Conservation (phyloP, 495 filamentous ascomycete genomes). For the Glarea lozoyensis region DNA sequence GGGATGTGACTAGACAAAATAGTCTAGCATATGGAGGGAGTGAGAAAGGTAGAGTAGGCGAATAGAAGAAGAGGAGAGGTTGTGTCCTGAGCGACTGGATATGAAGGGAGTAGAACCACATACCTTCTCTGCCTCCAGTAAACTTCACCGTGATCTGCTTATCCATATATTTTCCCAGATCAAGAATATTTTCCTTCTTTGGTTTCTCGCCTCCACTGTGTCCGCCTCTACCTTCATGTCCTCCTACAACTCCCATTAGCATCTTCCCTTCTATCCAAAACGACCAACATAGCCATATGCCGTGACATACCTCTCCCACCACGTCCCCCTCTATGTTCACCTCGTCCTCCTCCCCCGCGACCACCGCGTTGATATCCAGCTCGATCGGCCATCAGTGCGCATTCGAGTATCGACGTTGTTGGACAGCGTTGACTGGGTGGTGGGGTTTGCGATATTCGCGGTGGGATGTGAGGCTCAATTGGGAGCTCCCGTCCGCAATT, state of each 20-base stretch:
- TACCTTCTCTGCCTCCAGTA: constrained; percentile 89
- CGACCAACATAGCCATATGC: not conserved
- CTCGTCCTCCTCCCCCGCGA: constrained; percentile 14
- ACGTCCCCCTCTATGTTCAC: constrained; percentile 31
- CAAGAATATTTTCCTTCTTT: constrained; percentile 97
- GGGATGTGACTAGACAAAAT: not conserved
- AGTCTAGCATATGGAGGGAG: too few relatives aligned
- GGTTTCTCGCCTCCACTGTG: constrained; percentile 54
- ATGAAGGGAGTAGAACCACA: not conserved
- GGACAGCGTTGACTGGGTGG: not conserved
- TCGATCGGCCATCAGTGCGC: constrained; percentile 15
- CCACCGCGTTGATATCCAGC: constrained; percentile 19
- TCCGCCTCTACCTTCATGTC: constrained; percentile 37
- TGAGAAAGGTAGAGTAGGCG: too few relatives aligned
- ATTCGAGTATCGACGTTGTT: constrained; percentile 2
- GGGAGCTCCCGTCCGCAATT: too few relatives aligned
- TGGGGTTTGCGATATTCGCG: too few relatives aligned
- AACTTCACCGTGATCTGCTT: constrained; percentile 93
- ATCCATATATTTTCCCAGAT: constrained; percentile 92
- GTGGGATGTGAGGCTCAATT: too few relatives aligned
- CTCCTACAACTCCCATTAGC: constrained; percentile 13
- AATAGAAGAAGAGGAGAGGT: not conserved
- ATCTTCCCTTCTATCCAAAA: not conserved
- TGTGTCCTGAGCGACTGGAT: not conserved
- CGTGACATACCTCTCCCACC: constrained; percentile 32